A percentile compares a stretch with the other conserved stretches of the same genome.
Conservation (phyloP, 345 rosid genomes). For the Erodium maritimum region DNA sequence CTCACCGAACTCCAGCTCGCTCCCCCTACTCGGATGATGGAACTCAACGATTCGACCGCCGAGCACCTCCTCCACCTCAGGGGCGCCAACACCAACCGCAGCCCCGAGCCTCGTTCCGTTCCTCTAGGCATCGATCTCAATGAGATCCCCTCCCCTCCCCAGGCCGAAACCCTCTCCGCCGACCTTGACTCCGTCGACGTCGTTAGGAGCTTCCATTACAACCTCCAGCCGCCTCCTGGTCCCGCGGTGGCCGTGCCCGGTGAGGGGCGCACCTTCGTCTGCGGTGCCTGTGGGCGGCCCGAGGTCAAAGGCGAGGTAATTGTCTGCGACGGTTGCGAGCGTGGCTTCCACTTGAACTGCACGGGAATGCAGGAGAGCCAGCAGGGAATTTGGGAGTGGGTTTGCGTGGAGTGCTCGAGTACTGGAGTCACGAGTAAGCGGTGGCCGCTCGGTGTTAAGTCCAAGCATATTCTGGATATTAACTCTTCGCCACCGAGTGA, state of each 20-base stretch:
- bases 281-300: slow-evolving; percentile 2
- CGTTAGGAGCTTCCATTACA: slow-evolving; percentile 51
- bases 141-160: slow-evolving; percentile 71
- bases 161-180: slow-evolving; percentile 13
- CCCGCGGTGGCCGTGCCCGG: slow-evolving; percentile 32
- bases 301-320: slow-evolving; percentile 27
- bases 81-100: too few species aligned
- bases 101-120: slow-evolving; percentile 24
- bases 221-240: slow-evolving; percentile 51
- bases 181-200: slow-evolving; percentile 38
- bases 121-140: slow-evolving; percentile 87
- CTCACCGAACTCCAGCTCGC: too few species aligned
- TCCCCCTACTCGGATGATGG: slow-evolving; percentile 41
- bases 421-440: slow-evolving; percentile 56
- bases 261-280: slow-evolving; percentile 7
- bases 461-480: slow-evolving; percentile 65
- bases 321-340: slow-evolving; percentile 91
- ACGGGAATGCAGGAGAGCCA: slow-evolving; percentile 26
- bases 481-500: slow-evolving; percentile 94
- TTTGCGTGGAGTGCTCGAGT: slow-evolving; percentile 49
- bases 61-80: too few species aligned
- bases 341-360: slow-evolving; percentile 63
- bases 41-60: slow-evolving; percentile 25
- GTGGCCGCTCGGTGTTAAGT: slow-evolving; percentile 78
- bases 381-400: slow-evolving; percentile 47